Conservation (phyloP, 257 asterid species). For the Penstemon davidsonii region DNA sequence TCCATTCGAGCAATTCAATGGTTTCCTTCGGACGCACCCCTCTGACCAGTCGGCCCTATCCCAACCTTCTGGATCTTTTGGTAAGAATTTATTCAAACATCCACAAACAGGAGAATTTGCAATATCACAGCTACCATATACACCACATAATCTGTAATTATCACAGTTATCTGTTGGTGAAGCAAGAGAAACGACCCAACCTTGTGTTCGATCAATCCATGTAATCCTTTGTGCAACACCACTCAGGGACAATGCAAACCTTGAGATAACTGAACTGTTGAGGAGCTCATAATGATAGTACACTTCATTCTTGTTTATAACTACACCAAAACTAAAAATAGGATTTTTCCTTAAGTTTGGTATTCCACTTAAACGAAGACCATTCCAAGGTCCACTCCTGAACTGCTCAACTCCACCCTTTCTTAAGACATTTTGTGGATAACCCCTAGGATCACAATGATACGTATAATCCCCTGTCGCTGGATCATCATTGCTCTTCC, state of each 20-base stretch:
- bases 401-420: slow-evolving; percentile 7
- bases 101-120: slow-evolving; percentile 32
- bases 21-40: slow-evolving; percentile 33
- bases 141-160: slow-evolving; percentile 30
- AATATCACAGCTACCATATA: slow-evolving; percentile 25
- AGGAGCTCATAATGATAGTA: slow-evolving; percentile 32
- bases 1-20: slow-evolving; percentile 27
- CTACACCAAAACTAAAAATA: slow-evolving; percentile 9
- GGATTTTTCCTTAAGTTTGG: slow-evolving; percentile 26
- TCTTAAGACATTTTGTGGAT: slow-evolving; percentile 32
- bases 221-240: slow-evolving; percentile 32
- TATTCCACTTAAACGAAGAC: slow-evolving; percentile 37
- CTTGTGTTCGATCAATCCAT: slow-evolving; percentile 27
- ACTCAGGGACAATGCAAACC: slow-evolving; percentile 18
- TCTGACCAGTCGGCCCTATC: slow-evolving; percentile 29
- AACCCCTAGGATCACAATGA: slow-evolving; percentile 38
- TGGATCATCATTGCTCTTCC: slow-evolving; percentile 45
- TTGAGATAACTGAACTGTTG: slow-evolving; percentile 28
- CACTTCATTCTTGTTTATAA: slow-evolving; percentile 20
- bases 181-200: slow-evolving; percentile 31
- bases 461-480: slow-evolving; percentile 33
- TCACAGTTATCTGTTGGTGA: slow-evolving; percentile 34
- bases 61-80: slow-evolving; percentile 32
- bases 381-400: slow-evolving; percentile 48
- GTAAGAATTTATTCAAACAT: slow-evolving; percentile 31